phyloP scores from a whole-genome alignment of 257 asterid genomes.

The Ligustrum vulgare region DNA sequence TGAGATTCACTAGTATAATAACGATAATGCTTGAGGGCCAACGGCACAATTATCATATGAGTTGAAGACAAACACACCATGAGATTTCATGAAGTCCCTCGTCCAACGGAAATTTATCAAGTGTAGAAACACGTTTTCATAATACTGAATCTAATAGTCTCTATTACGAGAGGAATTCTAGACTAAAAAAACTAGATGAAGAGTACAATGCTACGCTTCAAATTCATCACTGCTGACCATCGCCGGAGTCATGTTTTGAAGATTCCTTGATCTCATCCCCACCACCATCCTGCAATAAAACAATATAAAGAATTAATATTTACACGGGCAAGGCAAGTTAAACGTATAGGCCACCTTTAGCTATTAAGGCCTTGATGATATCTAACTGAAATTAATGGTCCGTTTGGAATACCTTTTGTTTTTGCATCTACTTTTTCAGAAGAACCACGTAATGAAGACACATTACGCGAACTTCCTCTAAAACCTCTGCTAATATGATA shows the following conservation, averaged over 20 bases:
- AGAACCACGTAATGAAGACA: no score
- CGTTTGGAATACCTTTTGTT: no score
- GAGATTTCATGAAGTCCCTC: not conserved
- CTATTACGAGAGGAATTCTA: conserved; percentile 24
- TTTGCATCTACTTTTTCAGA: no score
- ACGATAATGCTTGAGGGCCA: not conserved
- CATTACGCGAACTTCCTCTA: no score
- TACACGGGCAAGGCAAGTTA: not conserved
- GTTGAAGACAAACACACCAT: conserved; percentile 1
- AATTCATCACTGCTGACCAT: conserved; percentile 47
- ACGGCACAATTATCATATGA: not conserved
- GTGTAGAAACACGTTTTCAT: not conserved
- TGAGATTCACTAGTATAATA: not conserved
- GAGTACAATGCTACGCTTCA: conserved; percentile 31
- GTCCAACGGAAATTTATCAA: not conserved
- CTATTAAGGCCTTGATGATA: not conserved
- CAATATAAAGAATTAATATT: not conserved
- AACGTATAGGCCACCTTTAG: not conserved
- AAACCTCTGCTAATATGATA: no score
- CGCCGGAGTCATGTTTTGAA: conserved; percentile 47
- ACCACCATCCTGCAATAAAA: conserved; percentile 51
- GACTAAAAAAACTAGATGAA: conserved; percentile 18
- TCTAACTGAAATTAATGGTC: not conserved
- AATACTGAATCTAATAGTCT: conserved; percentile 23
- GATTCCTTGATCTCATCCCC: conserved; percentile 73